Evolutionary conservation across 2,329 filamentous ascomycete genomes (phyloP), one percentile per base, ranked within the genome.

Genomic region (Botryotinia convoluta): DNA sequence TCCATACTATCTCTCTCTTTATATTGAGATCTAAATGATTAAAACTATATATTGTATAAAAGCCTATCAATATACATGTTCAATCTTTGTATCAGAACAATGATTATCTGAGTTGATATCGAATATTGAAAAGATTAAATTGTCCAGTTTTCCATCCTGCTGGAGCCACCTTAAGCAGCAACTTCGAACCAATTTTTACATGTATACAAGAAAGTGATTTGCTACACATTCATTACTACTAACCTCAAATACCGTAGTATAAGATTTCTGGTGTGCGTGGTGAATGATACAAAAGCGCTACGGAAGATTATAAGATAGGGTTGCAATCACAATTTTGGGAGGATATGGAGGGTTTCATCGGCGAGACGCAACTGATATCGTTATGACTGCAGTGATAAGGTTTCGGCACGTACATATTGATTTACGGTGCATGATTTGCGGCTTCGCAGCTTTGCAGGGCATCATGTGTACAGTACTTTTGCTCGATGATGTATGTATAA

Each of bases 271-370:
- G 48, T 26, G 48, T n/a, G 35, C 35, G 35, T 61, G 35, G 22
- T 16, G 18, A 35, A 69, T 39, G 29, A 32, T 37, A 51, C 65
- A 37, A 44, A n/a, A 37, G 9, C 35, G 26, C 39, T n/a, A 20
- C 22, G 51, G 35, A 37, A 32, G 20, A 44, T 29, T 69, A 35
- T 45, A 9, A 51, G 26, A 59, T 67, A 67, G 44, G 65, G 44
- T 69, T 39, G 48, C 65, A 42, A 69, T 44, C 51, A 69, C 48
- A 22, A 39, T 29, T 54, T 39, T 69, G 32, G 26, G 57, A 60
- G 18, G 1, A 18, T 39, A 26, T 61, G 35, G 22, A 42, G 67
- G 67, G 67, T 60, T 60, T 35, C 29, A 60, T 60, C 51, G 12
- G 51, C 51, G 18, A 69, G 16, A 44, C 29, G 67, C 45, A 69